Conservation (phyloP, 345 rosid genomes). For the Lumnitzera racemosa region DNA sequence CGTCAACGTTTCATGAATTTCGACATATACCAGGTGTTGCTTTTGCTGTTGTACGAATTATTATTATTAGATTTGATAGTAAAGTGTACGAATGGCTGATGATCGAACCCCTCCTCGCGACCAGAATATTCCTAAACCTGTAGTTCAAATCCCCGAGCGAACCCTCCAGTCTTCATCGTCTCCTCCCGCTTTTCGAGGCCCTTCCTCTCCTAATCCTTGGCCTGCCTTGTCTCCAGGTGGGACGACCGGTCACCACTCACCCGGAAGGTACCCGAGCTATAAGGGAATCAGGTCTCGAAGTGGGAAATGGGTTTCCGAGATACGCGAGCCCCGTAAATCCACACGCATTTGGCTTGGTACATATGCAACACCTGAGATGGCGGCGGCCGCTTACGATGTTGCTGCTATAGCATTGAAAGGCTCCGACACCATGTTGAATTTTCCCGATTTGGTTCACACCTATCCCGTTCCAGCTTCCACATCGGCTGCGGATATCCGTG, state of each 20-base stretch:
- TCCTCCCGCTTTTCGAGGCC: neutral
- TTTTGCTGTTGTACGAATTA: too few species aligned
- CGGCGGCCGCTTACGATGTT: constrained; percentile 77
- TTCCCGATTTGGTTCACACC: constrained; percentile 34
- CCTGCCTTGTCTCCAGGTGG: constrained; percentile 14
- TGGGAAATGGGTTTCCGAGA: constrained; percentile 91
- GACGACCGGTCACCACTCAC: constrained; percentile 13
- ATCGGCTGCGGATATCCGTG: constrained; percentile 52
- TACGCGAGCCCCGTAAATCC: constrained; percentile 79
- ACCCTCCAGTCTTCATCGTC: neutral
- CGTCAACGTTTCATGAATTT: too few species aligned
- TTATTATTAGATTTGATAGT: too few species aligned
- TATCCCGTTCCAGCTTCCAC: constrained; percentile 61
- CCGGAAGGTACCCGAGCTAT: constrained; percentile 35
- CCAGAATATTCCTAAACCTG: too few species aligned
- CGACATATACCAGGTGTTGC: too few species aligned
- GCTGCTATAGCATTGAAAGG: constrained; percentile 79
- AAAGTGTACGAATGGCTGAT: too few species aligned
- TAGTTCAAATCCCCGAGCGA: too few species aligned
- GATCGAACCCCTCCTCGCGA: too few species aligned
- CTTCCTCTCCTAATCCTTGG: neutral
- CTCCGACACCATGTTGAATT: constrained; percentile 48
- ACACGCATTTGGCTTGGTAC: constrained; percentile 92
- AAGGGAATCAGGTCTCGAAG: constrained; percentile 60
- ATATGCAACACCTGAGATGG: constrained; percentile 70